Evolutionary conservation across 345 rosid genomes (phyloP).

Genomic region (Camelina neglecta): DNA sequence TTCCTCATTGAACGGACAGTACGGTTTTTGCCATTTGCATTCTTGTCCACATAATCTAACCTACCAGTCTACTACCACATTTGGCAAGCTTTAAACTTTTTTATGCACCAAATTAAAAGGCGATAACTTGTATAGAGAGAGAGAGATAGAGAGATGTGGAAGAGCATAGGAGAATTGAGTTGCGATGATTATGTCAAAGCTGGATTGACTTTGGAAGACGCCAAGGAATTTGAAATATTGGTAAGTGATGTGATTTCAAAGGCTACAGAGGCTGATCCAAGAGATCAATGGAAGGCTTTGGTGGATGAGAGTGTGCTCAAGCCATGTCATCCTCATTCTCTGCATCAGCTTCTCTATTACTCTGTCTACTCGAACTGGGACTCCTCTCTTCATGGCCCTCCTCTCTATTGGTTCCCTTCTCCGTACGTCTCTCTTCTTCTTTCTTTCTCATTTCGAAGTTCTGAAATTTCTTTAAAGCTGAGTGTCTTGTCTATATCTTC

Average conservation of each 20-base stretch:
- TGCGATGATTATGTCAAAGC: constrained; percentile 57
- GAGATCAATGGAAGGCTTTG: constrained; percentile 66
- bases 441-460: not conserved
- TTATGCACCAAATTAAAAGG: not conserved
- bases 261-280: constrained; percentile 48
- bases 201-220: constrained; percentile 56
- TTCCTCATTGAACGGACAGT: not conserved
- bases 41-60: constrained; percentile 27
- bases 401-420: constrained; percentile 91
- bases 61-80: constrained; percentile 2
- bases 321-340: constrained; percentile 74
- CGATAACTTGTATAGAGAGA: constrained; percentile 1
- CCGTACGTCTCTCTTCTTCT: constrained; percentile 49
- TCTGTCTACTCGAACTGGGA: constrained; percentile 76
- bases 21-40: not conserved
- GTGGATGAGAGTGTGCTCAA: constrained; percentile 53
- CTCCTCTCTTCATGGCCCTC: constrained; percentile 63
- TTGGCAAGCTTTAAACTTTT: not conserved
- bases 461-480: not conserved
- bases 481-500: constrained; percentile 3
- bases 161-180: constrained; percentile 53
- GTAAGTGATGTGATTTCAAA: constrained; percentile 44
- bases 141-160: constrained; percentile 38
- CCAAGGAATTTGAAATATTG: constrained; percentile 45
- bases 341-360: constrained; percentile 79